Evolutionary conservation across 495 filamentous ascomycete genomes (phyloP), one percentile per base, ranked within the genome.

Genomic region (Glarea lozoyensis): DNA sequence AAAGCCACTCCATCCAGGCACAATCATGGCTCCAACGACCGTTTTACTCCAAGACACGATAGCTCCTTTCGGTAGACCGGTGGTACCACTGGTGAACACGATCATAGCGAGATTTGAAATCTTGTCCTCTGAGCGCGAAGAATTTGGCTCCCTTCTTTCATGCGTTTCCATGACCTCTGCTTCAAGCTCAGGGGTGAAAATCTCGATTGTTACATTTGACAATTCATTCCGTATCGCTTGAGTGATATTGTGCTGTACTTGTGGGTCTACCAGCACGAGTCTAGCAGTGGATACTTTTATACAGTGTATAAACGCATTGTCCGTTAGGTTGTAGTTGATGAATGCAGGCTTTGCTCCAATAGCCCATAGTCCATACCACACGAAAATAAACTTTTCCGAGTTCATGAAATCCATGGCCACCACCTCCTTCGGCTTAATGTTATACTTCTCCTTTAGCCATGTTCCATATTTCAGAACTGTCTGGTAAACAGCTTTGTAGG

Each of bases 361-460:
- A 13, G 81, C 78, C 89, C 90, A 96, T 22, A 96, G 61, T 0
- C 82, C 92, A 17, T 94, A 68, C 66, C 79, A 75, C n/a, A 95
- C 45, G 64, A 94, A 93, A 10, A 94, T 50, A 54, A 89, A 92
- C 4, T 75, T 73, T 11, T 86, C 80, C 18, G 78, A 85, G 55
- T 98, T 98, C 65, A 83, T 84, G 50, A 89, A 84, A 60, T 95
- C 78, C 54, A 98, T 69, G 0, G 89, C 90, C 2, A 98, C 84
- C 36, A 97, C 76, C 36, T 96, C 86, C 48, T 76, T 76, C 29
- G 78, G 72, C 49, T 79, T 78, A 33, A 97, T 67, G 2, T 70
- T 71, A 30, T 82, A 73, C n/a, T 61, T 72, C 5, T 71, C 74
- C 61, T 82, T 84, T 43, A 97, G 65, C 85, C 85, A 97, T 27